Evolutionary conservation across 768 basidiomycete genomes (phyloP).

Genomic region (Lactarius sanguifluus): DNA sequence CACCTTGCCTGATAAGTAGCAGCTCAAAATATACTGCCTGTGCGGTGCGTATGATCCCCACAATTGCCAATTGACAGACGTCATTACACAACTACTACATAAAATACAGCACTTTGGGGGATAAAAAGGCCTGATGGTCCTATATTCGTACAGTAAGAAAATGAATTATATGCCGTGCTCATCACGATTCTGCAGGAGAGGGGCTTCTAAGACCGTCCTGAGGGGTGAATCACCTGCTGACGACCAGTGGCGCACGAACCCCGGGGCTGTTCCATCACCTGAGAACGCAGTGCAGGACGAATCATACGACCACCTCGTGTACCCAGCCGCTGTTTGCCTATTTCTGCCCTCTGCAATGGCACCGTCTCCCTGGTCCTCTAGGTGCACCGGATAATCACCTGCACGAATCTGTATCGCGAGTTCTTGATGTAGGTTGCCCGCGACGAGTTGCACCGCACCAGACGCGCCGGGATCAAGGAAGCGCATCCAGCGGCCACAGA

Average conservation of each 20-base stretch:
- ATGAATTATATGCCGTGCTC: not conserved
- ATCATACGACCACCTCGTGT: slow-evolving; percentile 1
- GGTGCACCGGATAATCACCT: not conserved
- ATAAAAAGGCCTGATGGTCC: not conserved
- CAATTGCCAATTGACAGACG: not conserved
- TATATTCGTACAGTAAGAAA: not conserved
- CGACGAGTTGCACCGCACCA: not conserved
- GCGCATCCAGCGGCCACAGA: not conserved
- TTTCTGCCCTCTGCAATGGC: not conserved
- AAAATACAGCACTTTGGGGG: not conserved
- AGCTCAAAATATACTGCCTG: not conserved
- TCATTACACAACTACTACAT: not conserved
- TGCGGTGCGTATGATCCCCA: not conserved
- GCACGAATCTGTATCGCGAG: not conserved
- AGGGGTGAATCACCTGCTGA: not conserved
- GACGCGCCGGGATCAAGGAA: not conserved
- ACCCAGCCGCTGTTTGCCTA: not conserved
- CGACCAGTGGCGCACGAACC: not conserved
- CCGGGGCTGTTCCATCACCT: not conserved
- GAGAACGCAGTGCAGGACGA: slow-evolving; percentile 2
- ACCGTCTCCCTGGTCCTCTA: not conserved
- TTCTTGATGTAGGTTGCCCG: not conserved
- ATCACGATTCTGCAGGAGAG: not conserved
- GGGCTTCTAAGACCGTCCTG: not conserved
- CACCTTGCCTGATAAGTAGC: not conserved